Evolutionary conservation across 179 eudicot genomes (phyloP).

Genomic region (Spinacia oleracea): DNA sequence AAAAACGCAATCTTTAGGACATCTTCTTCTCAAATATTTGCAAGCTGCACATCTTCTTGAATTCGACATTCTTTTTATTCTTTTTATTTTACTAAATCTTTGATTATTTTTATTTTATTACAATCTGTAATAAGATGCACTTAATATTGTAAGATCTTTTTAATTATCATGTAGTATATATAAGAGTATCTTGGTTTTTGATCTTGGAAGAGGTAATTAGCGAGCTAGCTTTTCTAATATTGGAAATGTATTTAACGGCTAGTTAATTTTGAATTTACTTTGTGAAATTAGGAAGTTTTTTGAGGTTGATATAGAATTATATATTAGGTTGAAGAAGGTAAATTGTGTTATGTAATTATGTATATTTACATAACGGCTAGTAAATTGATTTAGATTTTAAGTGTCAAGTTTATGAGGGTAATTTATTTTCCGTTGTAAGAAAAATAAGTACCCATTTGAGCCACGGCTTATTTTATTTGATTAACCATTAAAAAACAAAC

Average conservation of each 20-base stretch:
- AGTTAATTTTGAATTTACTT: slow-evolving; percentile 10
- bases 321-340: background rate
- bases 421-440: background rate
- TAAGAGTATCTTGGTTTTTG: background rate
- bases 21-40: slow-evolving; percentile 47
- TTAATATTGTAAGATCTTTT: slow-evolving; percentile 21
- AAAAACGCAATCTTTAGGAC: slow-evolving; percentile 53
- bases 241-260: slow-evolving; percentile 34
- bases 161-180: slow-evolving; percentile 1
- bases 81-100: slow-evolving; percentile 13
- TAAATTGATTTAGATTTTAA: background rate
- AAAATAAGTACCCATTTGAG: background rate
- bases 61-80: slow-evolving; percentile 34
- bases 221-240: slow-evolving; percentile 12
- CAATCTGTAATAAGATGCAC: slow-evolving; percentile 16
- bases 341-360: background rate
- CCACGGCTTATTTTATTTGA: too few species aligned
- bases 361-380: slow-evolving; percentile 21
- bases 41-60: slow-evolving; percentile 59
- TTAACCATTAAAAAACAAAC: too few species aligned
- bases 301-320: background rate
- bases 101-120: background rate
- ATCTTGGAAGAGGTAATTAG: background rate
- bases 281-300: slow-evolving; percentile 14
- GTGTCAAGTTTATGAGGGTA: background rate